Base-by-base conservation (phyloP, 345 rosid species). In the Erysimum cheiranthoides region DNA sequence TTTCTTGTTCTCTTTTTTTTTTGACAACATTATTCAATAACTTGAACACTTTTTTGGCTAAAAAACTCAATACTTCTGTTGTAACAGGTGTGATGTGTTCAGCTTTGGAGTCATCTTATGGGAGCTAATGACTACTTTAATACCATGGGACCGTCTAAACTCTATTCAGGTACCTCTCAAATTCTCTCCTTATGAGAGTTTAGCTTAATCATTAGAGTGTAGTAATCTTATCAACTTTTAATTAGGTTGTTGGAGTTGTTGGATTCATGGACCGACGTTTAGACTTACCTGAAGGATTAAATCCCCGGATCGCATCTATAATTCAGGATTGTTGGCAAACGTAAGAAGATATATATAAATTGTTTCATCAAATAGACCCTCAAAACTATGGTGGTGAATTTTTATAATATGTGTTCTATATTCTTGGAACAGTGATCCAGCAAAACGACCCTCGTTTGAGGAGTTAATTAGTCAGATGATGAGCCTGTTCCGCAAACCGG, bases 251-350 rank as follows among this genome's bases (percentile, higher is more conserved):
- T 43, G 99, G 93, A 82, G 84, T 84, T 13, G 97, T 90, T 5
- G 97, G 99, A 28, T 95, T 95, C 87, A 90, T 90, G 92, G 93
- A 92, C 54, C 84, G 97, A 79, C 87, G 99, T 43, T 74, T 95
- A 49, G 96, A 92, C 52, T 45, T 90, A 32, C 96, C 97, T 0
- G 92, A 90, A 83, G 87, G 79, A 66, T 63, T 92, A 6, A 84
- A 92, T 80, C 92, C 93, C 27, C 77, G 64, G 18, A 47, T 92
- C 52, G 84, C 91, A 59, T 86, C 97, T 12, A 73, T 94, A 12
- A 90, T 94, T 60, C 70, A 57, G 0, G 97, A 90, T 61, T 94
- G 96, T 69, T 92, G 97, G 97, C 81, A 62, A 66, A 92, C 91
- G 98, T 89, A 73, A 68, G 66, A 21, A 9, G 2, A 35, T 45